Conservation (phyloP, 2,329 filamentous ascomycete genomes). For the Myriosclerotinia duriaeana region DNA sequence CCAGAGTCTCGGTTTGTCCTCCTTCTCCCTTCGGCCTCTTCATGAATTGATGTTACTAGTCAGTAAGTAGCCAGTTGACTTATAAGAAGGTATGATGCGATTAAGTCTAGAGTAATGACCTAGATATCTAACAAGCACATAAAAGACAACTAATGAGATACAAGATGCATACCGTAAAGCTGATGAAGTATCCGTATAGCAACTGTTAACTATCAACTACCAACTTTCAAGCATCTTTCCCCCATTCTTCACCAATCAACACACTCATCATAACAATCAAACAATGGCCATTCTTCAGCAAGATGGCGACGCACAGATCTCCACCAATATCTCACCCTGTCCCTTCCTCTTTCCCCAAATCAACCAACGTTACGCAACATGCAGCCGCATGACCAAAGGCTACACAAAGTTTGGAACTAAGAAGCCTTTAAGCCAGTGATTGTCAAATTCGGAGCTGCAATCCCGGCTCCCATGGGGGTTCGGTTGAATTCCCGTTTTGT, state of each 20-base stretch:
- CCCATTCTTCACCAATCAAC: background rate
- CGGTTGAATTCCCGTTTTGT: slow-evolving; percentile 18
- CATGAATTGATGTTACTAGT: background rate
- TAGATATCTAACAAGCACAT: background rate
- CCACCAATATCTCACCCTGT: slow-evolving; percentile 18
- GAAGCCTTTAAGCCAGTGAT: background rate
- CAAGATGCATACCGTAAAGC: slow-evolving; percentile 1
- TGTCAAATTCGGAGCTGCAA: slow-evolving; percentile 11
- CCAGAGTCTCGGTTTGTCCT: slow-evolving; percentile 8
- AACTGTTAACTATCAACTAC: background rate
- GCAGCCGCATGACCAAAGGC: slow-evolving; percentile 20
- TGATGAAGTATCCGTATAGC: background rate
- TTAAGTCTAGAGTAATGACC: background rate
- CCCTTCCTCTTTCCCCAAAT: slow-evolving; percentile 6
- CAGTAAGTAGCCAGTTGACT: background rate
- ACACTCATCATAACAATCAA: background rate
- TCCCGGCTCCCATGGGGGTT: slow-evolving; percentile 8
- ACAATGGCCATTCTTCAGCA: slow-evolving; percentile 14
- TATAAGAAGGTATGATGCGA: background rate
- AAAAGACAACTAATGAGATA: background rate
- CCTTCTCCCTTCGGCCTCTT: background rate
- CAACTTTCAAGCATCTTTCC: background rate
- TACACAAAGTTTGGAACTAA: slow-evolving; percentile 14
- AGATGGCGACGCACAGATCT: slow-evolving; percentile 25
- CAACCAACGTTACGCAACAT: slow-evolving; percentile 13